phyloP scores from a whole-genome alignment of 2,329 filamentous ascomycete species.

The Stachybotrys chlorohalonatus region DNA sequence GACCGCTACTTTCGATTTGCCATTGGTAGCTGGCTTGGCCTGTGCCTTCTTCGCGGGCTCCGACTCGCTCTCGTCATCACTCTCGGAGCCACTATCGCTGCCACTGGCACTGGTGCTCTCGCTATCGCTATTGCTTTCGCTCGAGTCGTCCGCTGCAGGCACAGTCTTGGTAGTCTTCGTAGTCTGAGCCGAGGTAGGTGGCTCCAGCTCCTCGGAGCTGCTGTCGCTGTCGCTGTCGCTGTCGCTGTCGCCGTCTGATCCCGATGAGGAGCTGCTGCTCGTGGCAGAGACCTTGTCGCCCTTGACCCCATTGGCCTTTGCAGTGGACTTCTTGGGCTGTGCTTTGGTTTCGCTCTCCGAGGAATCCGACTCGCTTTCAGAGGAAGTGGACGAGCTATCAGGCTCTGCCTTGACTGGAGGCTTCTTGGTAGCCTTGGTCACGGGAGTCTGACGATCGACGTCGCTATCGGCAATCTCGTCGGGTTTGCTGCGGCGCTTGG shows the following conservation, averaged over 20 bases:
- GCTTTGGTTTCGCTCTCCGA: slow-evolving; percentile 8
- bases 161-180: slow-evolving; percentile 8
- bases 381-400: slow-evolving; percentile 10
- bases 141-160: slow-evolving; percentile 4
- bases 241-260: slow-evolving; percentile 11
- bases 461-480: slow-evolving; percentile 35
- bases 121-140: slow-evolving; percentile 8
- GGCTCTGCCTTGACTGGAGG: slow-evolving; percentile 5
- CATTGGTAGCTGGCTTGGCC: slow-evolving; percentile 8
- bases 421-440: slow-evolving; percentile 9
- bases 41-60: slow-evolving; percentile 8
- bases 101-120: slow-evolving; percentile 7
- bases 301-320: slow-evolving; percentile 11
- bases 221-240: slow-evolving; percentile 19
- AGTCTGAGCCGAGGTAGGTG: slow-evolving; percentile 1
- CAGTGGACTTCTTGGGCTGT: slow-evolving; percentile 2
- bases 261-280: slow-evolving; percentile 14
- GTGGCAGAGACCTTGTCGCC: slow-evolving; percentile 7
- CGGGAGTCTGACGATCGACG: slow-evolving; percentile 22
- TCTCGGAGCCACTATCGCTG: slow-evolving; percentile 17
- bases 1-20: slow-evolving; percentile 4
- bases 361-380: slow-evolving; percentile 19
- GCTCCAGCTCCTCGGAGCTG: neutral
- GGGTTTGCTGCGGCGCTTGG: slow-evolving; percentile 20
- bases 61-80: slow-evolving; percentile 11